Percentiles rank a stretch among this genome's conserved stretches.
Evolutionary conservation across 805 yeast species (phyloP).

Genomic region (Metschnikowia dekortorum): DNA sequence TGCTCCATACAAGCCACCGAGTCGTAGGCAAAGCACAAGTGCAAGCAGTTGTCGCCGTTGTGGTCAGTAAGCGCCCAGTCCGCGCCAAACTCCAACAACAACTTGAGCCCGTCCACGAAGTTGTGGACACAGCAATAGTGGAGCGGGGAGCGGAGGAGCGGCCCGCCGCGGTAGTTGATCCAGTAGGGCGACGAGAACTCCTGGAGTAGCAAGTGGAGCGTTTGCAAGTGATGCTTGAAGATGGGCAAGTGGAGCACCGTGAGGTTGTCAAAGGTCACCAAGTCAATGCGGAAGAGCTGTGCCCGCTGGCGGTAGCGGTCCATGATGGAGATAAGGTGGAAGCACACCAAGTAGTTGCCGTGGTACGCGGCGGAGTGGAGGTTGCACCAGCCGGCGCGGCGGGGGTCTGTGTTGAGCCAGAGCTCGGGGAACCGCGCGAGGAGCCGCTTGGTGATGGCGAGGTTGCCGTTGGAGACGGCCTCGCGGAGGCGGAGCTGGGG

Average conservation of each 20-base stretch:
- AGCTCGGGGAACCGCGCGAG: conserved; percentile 66
- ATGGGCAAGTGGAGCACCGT: conserved; percentile 73
- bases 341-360: conserved; percentile 69
- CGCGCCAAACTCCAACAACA: conserved; percentile 71
- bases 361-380: conserved; percentile 75
- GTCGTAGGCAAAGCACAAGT: conserved; percentile 56
- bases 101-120: conserved; percentile 56
- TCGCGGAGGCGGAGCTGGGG: conserved; percentile 49
- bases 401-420: conserved; percentile 62
- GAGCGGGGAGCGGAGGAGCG: conserved; percentile 53
- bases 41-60: conserved; percentile 36
- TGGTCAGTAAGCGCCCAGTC: conserved; percentile 26
- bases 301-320: conserved; percentile 17
- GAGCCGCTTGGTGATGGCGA: conserved; percentile 58
- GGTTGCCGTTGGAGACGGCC: conserved; percentile 61
- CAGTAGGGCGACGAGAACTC: conserved; percentile 38
- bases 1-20: conserved; percentile 45
- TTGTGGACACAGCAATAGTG: conserved; percentile 64
- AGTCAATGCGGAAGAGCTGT: conserved; percentile 21
- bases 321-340: conserved; percentile 46
- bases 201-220: conserved; percentile 63
- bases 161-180: conserved; percentile 54
- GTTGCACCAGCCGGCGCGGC: conserved; percentile 71
- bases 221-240: conserved; percentile 54
- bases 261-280: conserved; percentile 49